phyloP scores from a whole-genome alignment of 2,329 filamentous ascomycete species.

The Ilyonectria robusta region DNA sequence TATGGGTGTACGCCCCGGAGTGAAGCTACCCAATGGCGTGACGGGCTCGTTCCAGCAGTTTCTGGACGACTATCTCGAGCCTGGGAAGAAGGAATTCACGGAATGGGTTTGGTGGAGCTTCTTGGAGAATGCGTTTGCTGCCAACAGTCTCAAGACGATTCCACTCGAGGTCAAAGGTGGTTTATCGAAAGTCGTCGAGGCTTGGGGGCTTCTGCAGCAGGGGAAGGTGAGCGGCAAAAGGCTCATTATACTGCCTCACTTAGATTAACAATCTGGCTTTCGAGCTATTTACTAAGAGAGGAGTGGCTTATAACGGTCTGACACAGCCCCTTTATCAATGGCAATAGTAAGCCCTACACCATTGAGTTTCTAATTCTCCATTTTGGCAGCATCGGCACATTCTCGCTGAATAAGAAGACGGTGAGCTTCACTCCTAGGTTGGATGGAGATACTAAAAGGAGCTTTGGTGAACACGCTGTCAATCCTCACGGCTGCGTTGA shows the following conservation, averaged over 20 bases:
- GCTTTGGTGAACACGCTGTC: no score
- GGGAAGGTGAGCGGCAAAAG: background rate
- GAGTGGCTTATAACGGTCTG: no score
- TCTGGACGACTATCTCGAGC: background rate
- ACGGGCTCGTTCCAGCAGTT: background rate
- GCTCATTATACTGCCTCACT: background rate
- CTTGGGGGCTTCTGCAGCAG: background rate
- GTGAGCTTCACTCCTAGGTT: no score
- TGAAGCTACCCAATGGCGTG: background rate
- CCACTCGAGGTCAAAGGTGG: background rate
- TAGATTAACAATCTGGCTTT: no score
- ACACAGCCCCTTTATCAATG: no score
- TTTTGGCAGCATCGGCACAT: no score
- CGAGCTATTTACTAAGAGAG: no score
- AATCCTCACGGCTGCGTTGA: no score
- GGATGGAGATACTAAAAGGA: no score
- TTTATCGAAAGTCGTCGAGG: background rate
- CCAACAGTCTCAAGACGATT: background rate
- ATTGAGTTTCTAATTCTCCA: no score
- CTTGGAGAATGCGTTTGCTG: background rate
- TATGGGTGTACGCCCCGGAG: background rate
- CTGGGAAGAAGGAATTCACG: background rate
- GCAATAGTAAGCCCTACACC: no score
- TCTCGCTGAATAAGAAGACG: no score
- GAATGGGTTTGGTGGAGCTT: background rate